A percentile compares a stretch with the other conserved stretches of the same genome.
Evolutionary conservation across 2,329 filamentous ascomycete species (phyloP).

Genomic region (Colletotrichum tabaci): DNA sequence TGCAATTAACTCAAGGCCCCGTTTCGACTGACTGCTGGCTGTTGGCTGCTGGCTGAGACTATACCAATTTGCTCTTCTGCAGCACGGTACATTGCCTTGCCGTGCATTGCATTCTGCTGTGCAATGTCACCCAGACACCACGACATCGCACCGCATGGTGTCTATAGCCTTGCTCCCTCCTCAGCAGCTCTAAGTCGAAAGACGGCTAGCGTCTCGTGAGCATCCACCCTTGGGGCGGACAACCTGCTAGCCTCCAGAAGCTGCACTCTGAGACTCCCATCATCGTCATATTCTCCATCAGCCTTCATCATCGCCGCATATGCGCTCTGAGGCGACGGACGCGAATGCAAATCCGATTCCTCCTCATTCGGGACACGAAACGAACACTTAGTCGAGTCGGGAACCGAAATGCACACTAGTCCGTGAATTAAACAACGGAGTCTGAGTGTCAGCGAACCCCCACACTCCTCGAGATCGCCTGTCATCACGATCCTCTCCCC

Average conservation of each 20-base stretch:
- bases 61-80: neutral
- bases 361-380: neutral
- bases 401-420: neutral
- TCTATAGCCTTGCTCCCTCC: neutral
- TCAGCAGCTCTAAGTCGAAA: slow-evolving; percentile 27
- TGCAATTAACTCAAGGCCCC: slow-evolving; percentile 21
- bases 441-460: neutral
- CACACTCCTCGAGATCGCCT: slow-evolving; percentile 24
- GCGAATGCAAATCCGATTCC: neutral
- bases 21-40: neutral
- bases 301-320: slow-evolving; percentile 23
- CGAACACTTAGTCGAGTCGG: neutral
- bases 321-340: slow-evolving; percentile 8
- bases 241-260: neutral
- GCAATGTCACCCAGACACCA: neutral
- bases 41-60: neutral
- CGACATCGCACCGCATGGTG: slow-evolving; percentile 15
- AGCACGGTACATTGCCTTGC: neutral
- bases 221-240: neutral
- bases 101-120: neutral
- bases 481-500: slow-evolving; percentile 32
- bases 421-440: neutral
- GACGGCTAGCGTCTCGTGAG: slow-evolving; percentile 21
- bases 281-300: slow-evolving; percentile 15
- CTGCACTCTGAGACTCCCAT: slow-evolving; percentile 9